Evolutionary conservation across 768 basidiomycete genomes (phyloP), one percentile per base, ranked within the genome.

Genomic region (Boletales sp.): DNA sequence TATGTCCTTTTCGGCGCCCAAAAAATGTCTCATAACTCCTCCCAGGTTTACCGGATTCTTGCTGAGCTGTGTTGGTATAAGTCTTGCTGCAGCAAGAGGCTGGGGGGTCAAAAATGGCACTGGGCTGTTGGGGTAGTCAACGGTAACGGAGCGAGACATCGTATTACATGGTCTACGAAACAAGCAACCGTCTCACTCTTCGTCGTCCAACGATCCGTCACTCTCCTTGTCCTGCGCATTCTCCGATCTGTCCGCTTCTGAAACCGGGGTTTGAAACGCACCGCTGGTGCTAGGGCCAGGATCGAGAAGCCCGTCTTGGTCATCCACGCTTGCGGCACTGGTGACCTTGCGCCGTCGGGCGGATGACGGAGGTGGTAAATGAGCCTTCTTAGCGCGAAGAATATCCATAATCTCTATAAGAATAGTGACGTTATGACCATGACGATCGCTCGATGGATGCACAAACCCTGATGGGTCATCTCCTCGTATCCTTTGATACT

Each of bases 41-140:
- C 24, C 15, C 17, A 92, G 90, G 50, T 93, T 93, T 65, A 74
- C 87, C 3, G 90, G 89, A 2, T 93, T 90, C 61, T 61, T 93
- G 44, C 66, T 93, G 40, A 92, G 90, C 63, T 91, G 90, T 61
- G 72, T 91, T 41, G 83, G 77, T 5, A 91, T 93, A 48, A 85
- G 88, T 57, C 69, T 90, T 30, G 80, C 80, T 27, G 90, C 88
- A 49, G 81, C 86, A 13, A 75, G 82, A 53, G 82, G 84, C 13
- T 75, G 86, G 59, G 84, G 84, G 30, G 78, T 88, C 58, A 85
- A 75, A 66, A 76, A 74, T 52, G 75, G 79, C 35, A 81, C 82
- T n/a, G 77, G 81, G 47, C 72, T 89, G 21, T 75, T 89, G 21
- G 87, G 86, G 84, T 85, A 35, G 82, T 77, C 61, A 27, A 3